Percentiles rank a stretch among this genome's conserved stretches.
Evolutionary conservation across 2,329 filamentous ascomycete genomes (phyloP).

Genomic region (Septoria linicola): DNA sequence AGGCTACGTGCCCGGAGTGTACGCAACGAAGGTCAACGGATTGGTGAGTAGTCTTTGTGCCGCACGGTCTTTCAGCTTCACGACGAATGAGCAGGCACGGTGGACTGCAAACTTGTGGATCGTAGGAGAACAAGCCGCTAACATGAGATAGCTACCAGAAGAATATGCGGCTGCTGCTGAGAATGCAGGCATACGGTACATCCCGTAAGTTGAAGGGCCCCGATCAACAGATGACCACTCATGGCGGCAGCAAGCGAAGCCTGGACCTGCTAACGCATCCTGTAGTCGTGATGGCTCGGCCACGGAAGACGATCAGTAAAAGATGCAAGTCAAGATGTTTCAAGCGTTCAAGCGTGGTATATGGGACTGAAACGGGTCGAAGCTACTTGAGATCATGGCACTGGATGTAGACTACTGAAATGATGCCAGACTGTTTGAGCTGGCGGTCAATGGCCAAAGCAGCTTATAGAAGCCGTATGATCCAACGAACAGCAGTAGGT

Average conservation of each 20-base stretch:
- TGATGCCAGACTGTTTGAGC: slow-evolving; percentile 49
- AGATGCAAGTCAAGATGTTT: neutral
- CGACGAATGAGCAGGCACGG: no score
- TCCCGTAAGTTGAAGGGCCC: slow-evolving; percentile 50
- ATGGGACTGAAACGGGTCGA: no score
- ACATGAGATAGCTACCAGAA: slow-evolving; percentile 49
- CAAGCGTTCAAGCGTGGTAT: slow-evolving; percentile 3
- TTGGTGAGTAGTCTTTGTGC: slow-evolving; percentile 50
- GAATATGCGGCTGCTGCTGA: slow-evolving; percentile 58
- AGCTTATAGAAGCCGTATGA: slow-evolving; percentile 68
- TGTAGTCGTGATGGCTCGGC: slow-evolving; percentile 25
- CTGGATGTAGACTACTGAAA: slow-evolving; percentile 15
- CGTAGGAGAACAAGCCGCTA: neutral
- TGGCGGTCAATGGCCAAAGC: slow-evolving; percentile 72
- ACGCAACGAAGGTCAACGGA: slow-evolving; percentile 92
- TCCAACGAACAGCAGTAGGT: slow-evolving; percentile 70
- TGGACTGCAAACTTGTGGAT: no score
- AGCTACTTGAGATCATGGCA: no score
- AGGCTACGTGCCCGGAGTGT: slow-evolving; percentile 82
- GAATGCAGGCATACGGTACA: slow-evolving; percentile 60
- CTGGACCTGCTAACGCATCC: slow-evolving; percentile 6
- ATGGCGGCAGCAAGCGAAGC: neutral
- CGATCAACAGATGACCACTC: neutral
- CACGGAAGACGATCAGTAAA: slow-evolving; percentile 22
- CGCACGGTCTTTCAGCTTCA: no score